A percentile compares a stretch with the other conserved stretches of the same genome.
Evolutionary conservation across 2,329 filamentous ascomycete species (phyloP).

Genomic region (Cordyceps fumosorosea): DNA sequence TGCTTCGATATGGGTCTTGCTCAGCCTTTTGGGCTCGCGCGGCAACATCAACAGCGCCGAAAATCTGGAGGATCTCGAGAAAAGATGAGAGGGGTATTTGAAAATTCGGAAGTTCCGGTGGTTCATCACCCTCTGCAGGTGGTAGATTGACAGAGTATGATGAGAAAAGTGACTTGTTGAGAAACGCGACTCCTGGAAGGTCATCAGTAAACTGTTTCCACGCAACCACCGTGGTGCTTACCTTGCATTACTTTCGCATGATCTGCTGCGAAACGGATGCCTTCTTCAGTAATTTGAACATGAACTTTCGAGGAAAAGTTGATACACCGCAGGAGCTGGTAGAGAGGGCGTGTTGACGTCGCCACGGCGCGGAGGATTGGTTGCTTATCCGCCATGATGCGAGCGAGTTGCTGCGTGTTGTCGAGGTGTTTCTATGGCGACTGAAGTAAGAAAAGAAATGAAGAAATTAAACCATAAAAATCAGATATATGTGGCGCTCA

Average conservation of each 20-base stretch:
- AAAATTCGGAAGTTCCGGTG: constrained; percentile 58
- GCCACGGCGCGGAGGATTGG: constrained; percentile 69
- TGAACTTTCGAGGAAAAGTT: constrained; percentile 52
- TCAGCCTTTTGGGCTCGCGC: constrained; percentile 52
- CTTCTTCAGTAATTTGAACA: constrained; percentile 73
- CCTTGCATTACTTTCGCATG: constrained; percentile 89
- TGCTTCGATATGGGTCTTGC: constrained; percentile 54
- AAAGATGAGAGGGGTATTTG: constrained; percentile 82
- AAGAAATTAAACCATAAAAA: constrained; percentile 15
- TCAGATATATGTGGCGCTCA: constrained; percentile 21
- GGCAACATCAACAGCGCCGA: constrained; percentile 71
- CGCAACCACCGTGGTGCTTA: constrained; percentile 24
- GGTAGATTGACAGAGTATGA: constrained; percentile 65
- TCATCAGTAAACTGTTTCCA: constrained; percentile 9
- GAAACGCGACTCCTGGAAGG: constrained; percentile 54
- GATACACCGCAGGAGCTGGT: constrained; percentile 54
- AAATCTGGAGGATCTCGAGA: constrained; percentile 91
- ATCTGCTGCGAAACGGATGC: constrained; percentile 81
- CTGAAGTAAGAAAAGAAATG: constrained; percentile 15
- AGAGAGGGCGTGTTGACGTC: constrained; percentile 69
- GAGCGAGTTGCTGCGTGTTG: constrained; percentile 13
- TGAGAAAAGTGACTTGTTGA: constrained; percentile 84
- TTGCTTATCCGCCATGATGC: constrained; percentile 28
- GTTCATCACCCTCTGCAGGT: constrained; percentile 30
- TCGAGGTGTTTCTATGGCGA: constrained; percentile 9